Base-by-base conservation (phyloP, 805 yeast genomes). In the Saccharomycopsis sp. region DNA sequence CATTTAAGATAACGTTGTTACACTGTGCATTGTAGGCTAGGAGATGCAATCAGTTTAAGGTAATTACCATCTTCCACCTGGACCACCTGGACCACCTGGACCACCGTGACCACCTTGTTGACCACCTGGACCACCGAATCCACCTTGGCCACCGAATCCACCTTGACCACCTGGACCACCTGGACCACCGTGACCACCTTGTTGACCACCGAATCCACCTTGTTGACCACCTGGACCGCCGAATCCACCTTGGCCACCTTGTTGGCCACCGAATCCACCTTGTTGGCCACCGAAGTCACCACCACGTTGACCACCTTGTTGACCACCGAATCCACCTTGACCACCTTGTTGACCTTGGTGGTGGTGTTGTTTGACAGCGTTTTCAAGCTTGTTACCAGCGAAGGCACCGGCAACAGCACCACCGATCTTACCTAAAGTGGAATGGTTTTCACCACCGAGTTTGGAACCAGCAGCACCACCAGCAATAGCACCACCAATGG, bases 391-490 rank as follows among this genome's bases (percentile, higher is more conserved):
- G 70, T 79, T 75, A 52, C 82, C 84, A 23, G 75, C 73, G 56
- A 78, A 63, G 7, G 84, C 84, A 68, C 85, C 85, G 34, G 74
- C 78, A 58, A 81, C 57, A 44, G 80, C 84, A 68, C 85, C 85
- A 24, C 73, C 73, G 57, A 78, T 68, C 53, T 77, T 76, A 56
- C 81, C 79, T 20, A 79, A 60, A 24, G 53, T 50, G 53, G 34
- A 22, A 24, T 50, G 53, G 53, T 24, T 50, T 24, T 50, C 53
- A 15, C 53, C 53, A 50, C 53, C 70, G 12, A 75, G 44, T 62
- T 76, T 74, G 25, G 75, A 68, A 60, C 83, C 83, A 64, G 78
- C 82, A 62, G 69, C 73, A 22, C 81, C 84, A 67, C 83, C 83
- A 49, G 77, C 79, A 58, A 76, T 75, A 62, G 79, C 82, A 64